Percentiles rank a stretch among this genome's conserved stretches.
Conservation (phyloP, 352 stramenopile species). For the Phytophthora meadii region DNA sequence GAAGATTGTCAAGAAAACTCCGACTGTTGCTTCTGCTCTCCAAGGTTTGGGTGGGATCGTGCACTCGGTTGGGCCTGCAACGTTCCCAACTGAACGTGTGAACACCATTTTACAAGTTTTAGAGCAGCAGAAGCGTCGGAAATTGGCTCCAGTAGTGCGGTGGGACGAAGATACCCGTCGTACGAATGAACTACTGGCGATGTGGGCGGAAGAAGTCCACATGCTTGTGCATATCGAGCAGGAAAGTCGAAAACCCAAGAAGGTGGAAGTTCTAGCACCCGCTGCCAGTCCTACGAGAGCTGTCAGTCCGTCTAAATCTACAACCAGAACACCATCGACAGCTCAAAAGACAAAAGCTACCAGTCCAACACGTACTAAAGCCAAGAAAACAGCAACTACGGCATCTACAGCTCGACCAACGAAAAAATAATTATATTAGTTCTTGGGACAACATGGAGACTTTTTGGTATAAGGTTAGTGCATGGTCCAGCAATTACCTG, state of each 20-base stretch:
- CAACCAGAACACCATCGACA: not conserved
- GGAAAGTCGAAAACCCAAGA: constrained; percentile 68
- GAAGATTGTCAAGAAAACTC: constrained; percentile 29
- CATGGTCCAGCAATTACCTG: too few relatives aligned
- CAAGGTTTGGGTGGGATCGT: constrained; percentile 49
- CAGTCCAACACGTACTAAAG: constrained; percentile 22
- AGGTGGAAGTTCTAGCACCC: constrained; percentile 10
- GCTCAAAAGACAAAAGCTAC: constrained; percentile 22
- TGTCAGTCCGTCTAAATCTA: constrained; percentile 26
- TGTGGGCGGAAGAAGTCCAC: constrained; percentile 70
- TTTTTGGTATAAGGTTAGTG: too few relatives aligned
- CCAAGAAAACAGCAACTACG: constrained; percentile 25
- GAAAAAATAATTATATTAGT: constrained; percentile 22
- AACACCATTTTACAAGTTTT: constrained; percentile 50
- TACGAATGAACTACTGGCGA: constrained; percentile 63
- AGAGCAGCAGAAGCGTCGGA: constrained; percentile 41
- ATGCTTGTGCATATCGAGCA: constrained; percentile 62
- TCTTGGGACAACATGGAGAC: not conserved
- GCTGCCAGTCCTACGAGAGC: constrained; percentile 5
- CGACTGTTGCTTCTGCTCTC: constrained; percentile 31
- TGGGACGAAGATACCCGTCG: constrained; percentile 62
- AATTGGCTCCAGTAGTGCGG: constrained; percentile 42
- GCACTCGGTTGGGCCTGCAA: constrained; percentile 37
- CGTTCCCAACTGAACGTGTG: constrained; percentile 56
- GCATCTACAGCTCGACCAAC: constrained; percentile 16